A percentile compares a stretch with the other conserved stretches of the same genome.
Evolutionary conservation across 192 early-diverging fungal genomes (phyloP).

Genomic region (Backusella psychrophila): DNA sequence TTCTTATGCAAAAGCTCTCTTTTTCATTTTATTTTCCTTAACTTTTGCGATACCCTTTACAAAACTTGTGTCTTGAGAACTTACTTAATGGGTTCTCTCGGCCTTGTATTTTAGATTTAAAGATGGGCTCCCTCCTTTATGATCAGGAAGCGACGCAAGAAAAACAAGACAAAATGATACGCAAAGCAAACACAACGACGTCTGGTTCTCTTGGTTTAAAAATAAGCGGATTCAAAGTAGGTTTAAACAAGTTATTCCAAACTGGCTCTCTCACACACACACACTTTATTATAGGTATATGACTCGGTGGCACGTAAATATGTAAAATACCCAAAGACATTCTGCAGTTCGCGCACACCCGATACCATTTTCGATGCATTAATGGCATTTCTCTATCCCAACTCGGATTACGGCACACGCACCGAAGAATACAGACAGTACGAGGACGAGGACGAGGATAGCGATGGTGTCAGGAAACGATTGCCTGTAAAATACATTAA

Average conservation of each 20-base stretch:
- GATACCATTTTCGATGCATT: slow-evolving; percentile 59
- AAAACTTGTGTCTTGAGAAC: slow-evolving; percentile 77
- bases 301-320: slow-evolving; percentile 41
- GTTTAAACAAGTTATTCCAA: neutral
- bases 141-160: slow-evolving; percentile 68
- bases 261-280: neutral
- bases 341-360: slow-evolving; percentile 50
- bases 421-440: neutral
- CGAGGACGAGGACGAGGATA: neutral
- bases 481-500: slow-evolving; percentile 49
- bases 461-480: slow-evolving; percentile 12
- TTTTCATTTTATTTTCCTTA: neutral
- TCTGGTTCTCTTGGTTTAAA: slow-evolving; percentile 60
- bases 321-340: slow-evolving; percentile 46
- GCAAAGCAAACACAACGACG: slow-evolving; percentile 67
- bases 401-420: neutral
- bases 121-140: slow-evolving; percentile 78
- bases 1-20: neutral
- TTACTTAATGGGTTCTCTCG: slow-evolving; percentile 61
- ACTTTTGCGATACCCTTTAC: slow-evolving; percentile 10
- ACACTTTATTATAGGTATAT: slow-evolving; percentile 37
- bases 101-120: slow-evolving; percentile 85
- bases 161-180: slow-evolving; percentile 66
- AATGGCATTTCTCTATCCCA: slow-evolving; percentile 53
- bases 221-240: slow-evolving; percentile 73